Evolutionary conservation across 345 rosid species (phyloP).

Genomic region (Citrus maxima): DNA sequence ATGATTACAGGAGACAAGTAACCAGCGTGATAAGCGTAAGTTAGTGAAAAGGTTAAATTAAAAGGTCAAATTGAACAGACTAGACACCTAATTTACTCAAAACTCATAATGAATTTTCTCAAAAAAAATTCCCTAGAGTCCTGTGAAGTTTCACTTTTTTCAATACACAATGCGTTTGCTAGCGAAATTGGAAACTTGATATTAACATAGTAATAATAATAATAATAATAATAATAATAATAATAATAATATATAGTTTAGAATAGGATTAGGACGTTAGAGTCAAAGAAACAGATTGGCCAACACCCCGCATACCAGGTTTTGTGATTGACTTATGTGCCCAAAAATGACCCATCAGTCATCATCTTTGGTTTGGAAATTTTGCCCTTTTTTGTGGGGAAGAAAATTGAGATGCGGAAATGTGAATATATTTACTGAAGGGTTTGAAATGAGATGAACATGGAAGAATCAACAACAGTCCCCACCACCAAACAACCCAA

Average conservation of each 20-base stretch:
- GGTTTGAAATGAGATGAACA: not conserved
- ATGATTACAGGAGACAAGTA: slow-evolving; percentile 20
- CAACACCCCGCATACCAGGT: not conserved
- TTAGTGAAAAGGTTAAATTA: slow-evolving; percentile 15
- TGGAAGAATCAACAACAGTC: slow-evolving; percentile 4
- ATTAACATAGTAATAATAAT: not conserved
- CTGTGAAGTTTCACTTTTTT: not conserved
- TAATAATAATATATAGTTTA: no score
- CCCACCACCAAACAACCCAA: not conserved
- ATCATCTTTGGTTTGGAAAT: not conserved
- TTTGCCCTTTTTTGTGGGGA: not conserved
- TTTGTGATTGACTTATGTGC: not conserved
- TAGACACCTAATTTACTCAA: slow-evolving; percentile 11
- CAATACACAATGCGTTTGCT: not conserved
- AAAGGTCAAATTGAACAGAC: slow-evolving; percentile 23
- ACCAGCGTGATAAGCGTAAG: slow-evolving; percentile 32
- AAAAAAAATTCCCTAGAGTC: not conserved
- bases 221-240: not conserved
- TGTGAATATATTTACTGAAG: not conserved
- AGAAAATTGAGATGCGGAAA: not conserved
- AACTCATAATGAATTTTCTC: not conserved
- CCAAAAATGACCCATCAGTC: not conserved
- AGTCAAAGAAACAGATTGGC: slow-evolving; percentile 32
- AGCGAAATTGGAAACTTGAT: not conserved
- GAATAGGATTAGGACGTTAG: not conserved